Evolutionary conservation across 2,329 filamentous ascomycete genomes (phyloP).

Genomic region (Thielaviopsis musarum): DNA sequence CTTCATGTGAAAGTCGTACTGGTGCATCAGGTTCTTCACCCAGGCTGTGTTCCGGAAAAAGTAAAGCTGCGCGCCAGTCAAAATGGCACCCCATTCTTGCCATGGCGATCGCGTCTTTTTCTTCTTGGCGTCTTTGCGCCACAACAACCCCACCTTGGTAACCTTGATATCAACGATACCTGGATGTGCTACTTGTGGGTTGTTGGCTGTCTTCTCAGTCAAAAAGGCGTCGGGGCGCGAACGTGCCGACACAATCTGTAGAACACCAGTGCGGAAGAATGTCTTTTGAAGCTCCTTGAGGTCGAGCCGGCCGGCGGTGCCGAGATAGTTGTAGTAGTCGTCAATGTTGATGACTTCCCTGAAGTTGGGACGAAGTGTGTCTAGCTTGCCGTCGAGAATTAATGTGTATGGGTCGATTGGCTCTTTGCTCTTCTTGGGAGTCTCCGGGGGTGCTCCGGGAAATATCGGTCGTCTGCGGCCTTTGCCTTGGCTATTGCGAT

Average conservation of each 20-base stretch:
- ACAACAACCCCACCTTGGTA: slow-evolving; percentile 85
- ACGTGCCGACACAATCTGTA: slow-evolving; percentile 88
- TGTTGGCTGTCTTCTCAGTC: slow-evolving; percentile 67
- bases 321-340: slow-evolving; percentile 78
- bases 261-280: slow-evolving; percentile 77
- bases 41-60: slow-evolving; percentile 88
- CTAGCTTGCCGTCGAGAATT: slow-evolving; percentile 78
- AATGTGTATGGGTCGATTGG: slow-evolving; percentile 90
- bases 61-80: slow-evolving; percentile 93
- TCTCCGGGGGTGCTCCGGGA: slow-evolving; percentile 29
- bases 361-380: slow-evolving; percentile 64
- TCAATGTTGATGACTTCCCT: slow-evolving; percentile 88
- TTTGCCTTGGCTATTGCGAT: slow-evolving; percentile 55
- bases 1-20: slow-evolving; percentile 69
- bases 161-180: slow-evolving; percentile 96
- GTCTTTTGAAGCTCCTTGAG: slow-evolving; percentile 69
- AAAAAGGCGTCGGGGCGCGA: slow-evolving; percentile 93
- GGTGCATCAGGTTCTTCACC: slow-evolving; percentile 80
- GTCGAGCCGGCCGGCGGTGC: slow-evolving; percentile 59
- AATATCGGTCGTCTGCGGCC: slow-evolving; percentile 58
- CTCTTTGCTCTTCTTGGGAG: slow-evolving; percentile 53
- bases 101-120: slow-evolving; percentile 89
- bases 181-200: slow-evolving; percentile 71
- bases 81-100: slow-evolving; percentile 96
- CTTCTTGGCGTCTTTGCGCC: slow-evolving; percentile 88